Conservation (phyloP, 106 monocot genomes). For the Allium fistulosum region DNA sequence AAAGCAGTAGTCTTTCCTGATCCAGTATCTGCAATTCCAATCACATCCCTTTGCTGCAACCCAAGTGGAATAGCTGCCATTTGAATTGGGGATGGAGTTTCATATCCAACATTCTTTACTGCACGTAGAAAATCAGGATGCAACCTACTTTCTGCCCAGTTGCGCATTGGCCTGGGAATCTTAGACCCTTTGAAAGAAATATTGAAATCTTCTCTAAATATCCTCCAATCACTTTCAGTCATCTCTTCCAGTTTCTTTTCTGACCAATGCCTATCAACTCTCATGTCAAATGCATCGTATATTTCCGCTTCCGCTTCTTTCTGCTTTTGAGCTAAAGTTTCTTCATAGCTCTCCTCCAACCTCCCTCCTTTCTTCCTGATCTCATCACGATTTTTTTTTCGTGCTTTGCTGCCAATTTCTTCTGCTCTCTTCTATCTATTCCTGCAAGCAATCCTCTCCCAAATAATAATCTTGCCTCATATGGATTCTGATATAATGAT, state of each 20-base stretch:
- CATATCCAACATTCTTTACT: conserved; percentile 82
- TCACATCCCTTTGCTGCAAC: conserved; percentile 94
- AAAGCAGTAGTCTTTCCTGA: conserved; percentile 96
- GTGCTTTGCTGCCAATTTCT: conserved; percentile 68
- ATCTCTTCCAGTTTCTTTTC: conserved; percentile 94
- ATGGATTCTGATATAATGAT: conserved; percentile 79
- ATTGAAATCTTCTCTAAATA: conserved; percentile 94
- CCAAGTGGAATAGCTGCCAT: conserved; percentile 98
- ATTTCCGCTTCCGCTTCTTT: conserved; percentile 81
- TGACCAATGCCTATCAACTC: conserved; percentile 91
- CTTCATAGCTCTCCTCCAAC: conserved; percentile 63
- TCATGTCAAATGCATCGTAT: conserved; percentile 94
- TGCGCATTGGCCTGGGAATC: conserved; percentile 81
- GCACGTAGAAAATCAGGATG: conserved; percentile 66
- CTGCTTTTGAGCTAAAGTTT: conserved; percentile 42
- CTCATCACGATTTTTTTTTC: conserved; percentile 85
- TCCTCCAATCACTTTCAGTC: conserved; percentile 96
- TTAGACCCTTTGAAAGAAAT: conserved; percentile 89
- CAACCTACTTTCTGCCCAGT: conserved; percentile 76
- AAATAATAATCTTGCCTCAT: conserved; percentile 83
- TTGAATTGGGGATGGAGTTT: conserved; percentile 88
- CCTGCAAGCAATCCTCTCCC: conserved; percentile 91
- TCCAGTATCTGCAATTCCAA: conserved; percentile 95
- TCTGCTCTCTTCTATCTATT: conserved; percentile 89
- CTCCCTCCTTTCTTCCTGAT: conserved; percentile 75